Evolutionary conservation across 2,329 filamentous ascomycete species (phyloP).

Genomic region (Fusarium marasasianum): DNA sequence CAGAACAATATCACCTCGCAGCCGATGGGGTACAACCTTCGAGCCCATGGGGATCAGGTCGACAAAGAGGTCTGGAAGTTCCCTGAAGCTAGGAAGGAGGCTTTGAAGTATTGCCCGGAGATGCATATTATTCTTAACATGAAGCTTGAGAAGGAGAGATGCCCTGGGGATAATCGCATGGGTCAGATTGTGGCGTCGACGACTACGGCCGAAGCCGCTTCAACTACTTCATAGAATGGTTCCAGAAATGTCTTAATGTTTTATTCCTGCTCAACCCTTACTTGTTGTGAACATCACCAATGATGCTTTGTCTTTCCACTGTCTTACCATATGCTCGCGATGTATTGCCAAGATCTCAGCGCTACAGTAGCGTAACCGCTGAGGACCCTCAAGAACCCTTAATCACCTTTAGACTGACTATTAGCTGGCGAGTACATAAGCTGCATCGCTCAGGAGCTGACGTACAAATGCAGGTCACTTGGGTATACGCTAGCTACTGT

Average conservation of each 20-base stretch:
- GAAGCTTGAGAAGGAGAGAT: neutral
- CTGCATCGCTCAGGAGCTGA: fast-evolving
- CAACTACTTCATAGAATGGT: neutral
- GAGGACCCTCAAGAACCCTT: fast-evolving
- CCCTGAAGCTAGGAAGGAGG: neutral
- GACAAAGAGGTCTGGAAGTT: neutral
- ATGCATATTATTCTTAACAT: neutral
- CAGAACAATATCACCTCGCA: neutral
- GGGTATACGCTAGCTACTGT: neutral
- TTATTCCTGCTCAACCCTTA: fast-evolving
- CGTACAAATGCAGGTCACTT: fast-evolving
- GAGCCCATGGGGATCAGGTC: neutral
- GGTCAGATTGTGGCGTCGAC: neutral
- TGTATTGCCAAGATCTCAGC: neutral
- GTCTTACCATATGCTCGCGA: neutral
- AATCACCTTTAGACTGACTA: fast-evolving
- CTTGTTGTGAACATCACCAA: too few relatives aligned
- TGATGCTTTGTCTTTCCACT: too few relatives aligned
- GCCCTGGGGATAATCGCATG: neutral
- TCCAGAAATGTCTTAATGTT: fast-evolving
- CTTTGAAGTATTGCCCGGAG: neutral
- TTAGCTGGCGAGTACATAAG: fast-evolving
- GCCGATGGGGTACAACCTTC: neutral
- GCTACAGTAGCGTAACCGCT: too few relatives aligned
- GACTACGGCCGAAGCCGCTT: neutral